Evolutionary conservation across 176 grass and related monocot species (phyloP).

Genomic region (Echinochloa phyllopogon): DNA sequence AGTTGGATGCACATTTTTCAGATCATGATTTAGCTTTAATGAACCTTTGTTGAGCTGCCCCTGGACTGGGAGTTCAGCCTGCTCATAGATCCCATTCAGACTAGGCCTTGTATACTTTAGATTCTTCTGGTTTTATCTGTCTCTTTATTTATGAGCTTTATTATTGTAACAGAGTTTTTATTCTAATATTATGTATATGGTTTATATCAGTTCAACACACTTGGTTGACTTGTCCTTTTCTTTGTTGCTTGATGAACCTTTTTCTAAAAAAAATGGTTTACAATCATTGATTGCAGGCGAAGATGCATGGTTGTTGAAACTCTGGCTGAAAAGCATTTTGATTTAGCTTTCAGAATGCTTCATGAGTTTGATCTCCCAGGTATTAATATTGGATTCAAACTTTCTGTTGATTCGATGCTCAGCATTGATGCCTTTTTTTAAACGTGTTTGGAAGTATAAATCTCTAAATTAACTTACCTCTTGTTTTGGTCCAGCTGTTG

Average conservation of each 20-base stretch:
- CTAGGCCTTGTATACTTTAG: background rate
- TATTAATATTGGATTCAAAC: slow-evolving; percentile 43
- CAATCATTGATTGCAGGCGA: slow-evolving; percentile 63
- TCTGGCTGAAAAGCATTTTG: slow-evolving; percentile 94
- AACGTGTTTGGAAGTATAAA: slow-evolving; percentile 19
- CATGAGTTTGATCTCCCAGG: slow-evolving; percentile 93
- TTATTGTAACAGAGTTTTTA: background rate
- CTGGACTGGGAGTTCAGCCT: background rate
- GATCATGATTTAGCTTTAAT: slow-evolving; percentile 31
- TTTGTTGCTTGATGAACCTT: slow-evolving; percentile 10
- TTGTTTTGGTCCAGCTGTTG: slow-evolving; percentile 73
- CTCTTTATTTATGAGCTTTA: slow-evolving; percentile 3
- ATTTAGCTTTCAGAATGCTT: slow-evolving; percentile 91
- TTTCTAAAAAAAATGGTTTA: background rate
- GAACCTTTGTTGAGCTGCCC: background rate
- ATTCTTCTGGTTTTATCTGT: slow-evolving; percentile 1
- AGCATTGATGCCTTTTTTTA: slow-evolving; percentile 20
- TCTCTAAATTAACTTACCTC: slow-evolving; percentile 4
- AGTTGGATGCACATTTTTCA: slow-evolving; percentile 22
- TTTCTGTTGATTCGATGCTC: slow-evolving; percentile 33
- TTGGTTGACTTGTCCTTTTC: background rate
- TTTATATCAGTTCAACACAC: background rate
- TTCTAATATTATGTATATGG: slow-evolving; percentile 10
- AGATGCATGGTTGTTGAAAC: slow-evolving; percentile 90
- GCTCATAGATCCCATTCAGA: background rate